These are phyloP conservation scores for Effrenium voratum DNA, from an alignment of 73 alveolate species.

Conservation along the genomic window DNA sequence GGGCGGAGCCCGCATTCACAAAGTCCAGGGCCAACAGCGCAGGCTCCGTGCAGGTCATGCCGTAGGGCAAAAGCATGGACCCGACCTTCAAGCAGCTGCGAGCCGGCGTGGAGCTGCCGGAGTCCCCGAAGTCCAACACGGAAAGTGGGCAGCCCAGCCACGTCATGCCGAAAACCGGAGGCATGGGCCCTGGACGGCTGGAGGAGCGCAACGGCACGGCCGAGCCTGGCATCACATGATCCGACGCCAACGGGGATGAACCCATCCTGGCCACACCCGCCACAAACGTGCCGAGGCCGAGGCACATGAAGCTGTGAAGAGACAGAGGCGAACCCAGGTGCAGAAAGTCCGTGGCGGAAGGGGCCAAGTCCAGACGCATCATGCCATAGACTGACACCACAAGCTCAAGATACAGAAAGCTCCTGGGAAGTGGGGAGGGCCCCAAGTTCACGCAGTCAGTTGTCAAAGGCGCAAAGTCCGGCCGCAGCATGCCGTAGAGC, in stretches of 20 bases:
- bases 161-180: conserved; percentile 37
- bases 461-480: neutral
- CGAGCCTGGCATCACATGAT: neutral
- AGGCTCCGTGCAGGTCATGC: conserved; percentile 11
- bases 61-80: neutral
- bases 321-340: neutral
- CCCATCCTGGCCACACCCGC: conserved; percentile 50
- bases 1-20: conserved; percentile 13
- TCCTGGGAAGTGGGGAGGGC: neutral
- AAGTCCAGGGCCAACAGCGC: neutral
- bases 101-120: neutral
- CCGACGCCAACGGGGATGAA: neutral
- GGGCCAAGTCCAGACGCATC: neutral
- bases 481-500: conserved; percentile 16
- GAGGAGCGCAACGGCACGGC: neutral
- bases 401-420: neutral
- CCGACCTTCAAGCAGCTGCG: conserved; percentile 11
- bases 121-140: neutral
- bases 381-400: conserved; percentile 23
- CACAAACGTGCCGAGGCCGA: neutral
- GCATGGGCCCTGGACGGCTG: neutral
- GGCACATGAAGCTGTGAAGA: neutral
- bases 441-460: conserved; percentile 19
- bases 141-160: neutral
- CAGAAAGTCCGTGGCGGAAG: neutral